Conservation (phyloP, 2,329 filamentous ascomycete genomes). For the Xylariaceae sp. region DNA sequence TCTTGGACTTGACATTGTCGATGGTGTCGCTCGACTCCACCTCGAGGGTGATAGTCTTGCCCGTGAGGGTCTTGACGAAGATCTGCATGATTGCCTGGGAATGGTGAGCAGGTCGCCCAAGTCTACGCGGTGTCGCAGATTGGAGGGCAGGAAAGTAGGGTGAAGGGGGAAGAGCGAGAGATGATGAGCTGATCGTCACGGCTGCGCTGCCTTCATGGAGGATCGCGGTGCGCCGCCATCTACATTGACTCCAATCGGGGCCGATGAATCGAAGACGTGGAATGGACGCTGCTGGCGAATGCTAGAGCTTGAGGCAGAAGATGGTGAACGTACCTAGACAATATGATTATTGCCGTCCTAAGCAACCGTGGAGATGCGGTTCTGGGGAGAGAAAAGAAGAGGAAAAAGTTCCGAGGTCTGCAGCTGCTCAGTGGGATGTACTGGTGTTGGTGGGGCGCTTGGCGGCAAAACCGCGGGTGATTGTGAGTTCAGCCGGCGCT, state of each 20-base stretch:
- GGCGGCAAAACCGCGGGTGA: conserved; percentile 12
- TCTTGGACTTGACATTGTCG: conserved; percentile 99
- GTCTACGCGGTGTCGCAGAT: no score
- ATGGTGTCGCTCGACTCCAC: conserved; percentile 99
- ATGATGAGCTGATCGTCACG: not conserved
- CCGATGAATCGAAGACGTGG: no score
- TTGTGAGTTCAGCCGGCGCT: no score
- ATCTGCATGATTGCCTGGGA: conserved; percentile 65
- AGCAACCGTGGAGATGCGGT: conserved; percentile 52
- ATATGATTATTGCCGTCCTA: conserved; percentile 54
- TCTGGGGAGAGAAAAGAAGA: conserved; percentile 24
- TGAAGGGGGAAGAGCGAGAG: not conserved
- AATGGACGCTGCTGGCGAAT: no score
- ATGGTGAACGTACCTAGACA: conserved; percentile 50
- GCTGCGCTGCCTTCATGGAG: not conserved
- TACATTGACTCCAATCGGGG: no score
- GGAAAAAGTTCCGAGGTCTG: conserved; percentile 17
- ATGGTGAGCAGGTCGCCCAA: conserved; percentile 20
- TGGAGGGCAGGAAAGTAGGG: no score
- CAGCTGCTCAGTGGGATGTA: conserved; percentile 6
- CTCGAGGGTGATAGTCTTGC: conserved; percentile 99
- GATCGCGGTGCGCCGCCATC: not conserved
- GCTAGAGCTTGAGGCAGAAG: no score
- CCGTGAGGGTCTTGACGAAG: conserved; percentile 85
- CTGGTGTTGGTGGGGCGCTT: conserved; percentile 8